These are phyloP conservation scores for Metarhizium robertsii DNA, from an alignment of 2,329 filamentous ascomycete species.

Conservation along the genomic window DNA sequence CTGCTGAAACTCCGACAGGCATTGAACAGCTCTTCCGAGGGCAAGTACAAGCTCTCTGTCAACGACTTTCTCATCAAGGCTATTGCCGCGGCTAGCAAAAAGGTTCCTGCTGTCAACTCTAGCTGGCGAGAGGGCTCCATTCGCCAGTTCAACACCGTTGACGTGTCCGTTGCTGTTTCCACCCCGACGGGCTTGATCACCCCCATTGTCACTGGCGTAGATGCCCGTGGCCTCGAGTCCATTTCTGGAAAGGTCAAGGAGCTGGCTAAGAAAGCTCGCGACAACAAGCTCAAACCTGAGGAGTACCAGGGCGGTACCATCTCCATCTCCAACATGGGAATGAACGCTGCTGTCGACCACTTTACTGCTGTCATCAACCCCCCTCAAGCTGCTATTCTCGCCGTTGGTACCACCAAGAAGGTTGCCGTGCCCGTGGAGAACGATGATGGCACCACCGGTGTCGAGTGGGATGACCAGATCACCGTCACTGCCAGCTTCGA, in stretches of 20 bases:
- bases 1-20: conserved; percentile 92
- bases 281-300: conserved; percentile 98
- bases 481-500: conserved; percentile 92
- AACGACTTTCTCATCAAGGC: conserved; percentile 99
- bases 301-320: conserved; percentile 99
- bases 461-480: conserved; percentile 97
- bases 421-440: conserved; percentile 79
- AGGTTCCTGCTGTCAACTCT: conserved; percentile 92
- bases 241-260: conserved; percentile 92
- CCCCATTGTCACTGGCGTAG: conserved; percentile 86
- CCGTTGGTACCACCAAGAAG: conserved; percentile 91
- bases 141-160: conserved; percentile 85
- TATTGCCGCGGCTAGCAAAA: conserved; percentile 76
- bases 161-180: conserved; percentile 91
- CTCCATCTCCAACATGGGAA: conserved; percentile 99
- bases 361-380: conserved; percentile 99
- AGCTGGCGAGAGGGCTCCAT: conserved; percentile 88
- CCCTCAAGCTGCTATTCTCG: conserved; percentile 89
- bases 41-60: conserved; percentile 98
- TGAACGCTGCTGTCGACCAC: conserved; percentile 92
- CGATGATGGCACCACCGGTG: conserved; percentile 64
- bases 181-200: conserved; percentile 94
- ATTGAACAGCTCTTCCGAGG: conserved; percentile 78
- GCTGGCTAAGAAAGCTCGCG: conserved; percentile 88
- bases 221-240: conserved; percentile 74